Base-by-base conservation (phyloP, 768 basidiomycete species). In the Mycena crocata region DNA sequence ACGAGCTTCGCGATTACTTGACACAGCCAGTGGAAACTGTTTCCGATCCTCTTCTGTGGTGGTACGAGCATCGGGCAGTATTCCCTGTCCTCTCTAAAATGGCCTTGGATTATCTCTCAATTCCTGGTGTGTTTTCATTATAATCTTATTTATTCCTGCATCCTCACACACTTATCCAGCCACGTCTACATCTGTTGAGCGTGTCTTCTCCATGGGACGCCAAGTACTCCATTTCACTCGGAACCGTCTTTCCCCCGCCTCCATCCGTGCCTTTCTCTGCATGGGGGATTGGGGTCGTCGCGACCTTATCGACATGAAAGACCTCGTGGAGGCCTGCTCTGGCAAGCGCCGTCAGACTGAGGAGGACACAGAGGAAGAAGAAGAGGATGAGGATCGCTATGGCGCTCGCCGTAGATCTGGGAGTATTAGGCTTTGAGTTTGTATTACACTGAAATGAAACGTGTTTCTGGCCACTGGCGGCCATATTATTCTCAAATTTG, bases 151-250 rank as follows among this genome's bases (percentile, higher is more conserved):
- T 48, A 28, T 40, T 28, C 5, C n/a, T n/a, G n/a, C n/a, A n/a
- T 32, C 21, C 6, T 56, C 55, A 44, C 28, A 45, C 12, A 54
- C 35, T 30, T 46, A 1, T 34, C 32, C 23, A 44, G 66, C 71
- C 23, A 74, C 69, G 4, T 72, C 72, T 15, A 71, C 64, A 24
- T 57, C 67, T 45, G 67, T 71, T 17, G 70, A 71, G 57, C 63
- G 59, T 6, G 65, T 65, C 19, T 74, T 74, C 50, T 72, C 67
- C 6, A 60, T 68, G 48, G 73, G 73, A 19, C 28, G 68, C 15
- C 72, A 68, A 13, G 57, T 73, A n/a, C 66, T 73, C 26, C 59
- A 62, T 31, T 73, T 73, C 54, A 71, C 68, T 5, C 62, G 66
- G 15, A 74, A 70, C 60, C 37, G 68, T 32, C 56, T 74, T 14